Base-by-base conservation (phyloP, 148 eudicot genomes). In the Rhododendron williamsianum region DNA sequence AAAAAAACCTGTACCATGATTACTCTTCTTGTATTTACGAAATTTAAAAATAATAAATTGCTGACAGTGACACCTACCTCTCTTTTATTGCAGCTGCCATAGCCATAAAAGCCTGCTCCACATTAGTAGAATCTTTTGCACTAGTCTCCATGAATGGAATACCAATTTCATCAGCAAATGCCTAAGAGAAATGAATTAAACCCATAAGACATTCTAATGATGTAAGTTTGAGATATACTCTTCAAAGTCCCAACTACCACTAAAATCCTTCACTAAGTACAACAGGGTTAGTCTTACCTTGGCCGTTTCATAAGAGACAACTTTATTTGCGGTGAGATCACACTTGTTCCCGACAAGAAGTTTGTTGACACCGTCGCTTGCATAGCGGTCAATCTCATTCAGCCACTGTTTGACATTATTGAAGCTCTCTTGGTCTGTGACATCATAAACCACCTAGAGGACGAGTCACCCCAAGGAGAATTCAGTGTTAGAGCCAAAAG, bases 91-190 rank as follows among this genome's bases (percentile, higher is more conserved):
- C 94, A 41, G 86, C 91, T 84, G 98, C 94, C 98, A 96, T 96
- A 52, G 98, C 93, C 86, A 96, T 88, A 91, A 96, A 96, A 91
- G 98, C 98, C 87, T 94, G 95, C 92, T 96, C 98, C 79, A 96
- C 98, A 87, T 96, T 96, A 25, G 92, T 92, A 18, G 98, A 84
- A 85, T 96, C 98, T 89, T 96, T 94, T 76, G 98, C 98, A 92
- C 98, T 96, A 48, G 98, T 96, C 91, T 96, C 98, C 9, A 96
- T 94, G 90, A 96, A 96, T 86, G 98, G 98, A 82, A 96, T 96
- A 76, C 98, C 98, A 76, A 94, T 94, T 89, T 96, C 98, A 88
- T 96, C 98, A 16, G 98, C 98, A 88, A 93, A 91, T 81, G 96
- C 98, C 98, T 96, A 89, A 81, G 43, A 72, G 7, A 33, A 33